Base-by-base conservation (phyloP, 768 basidiomycete genomes). In the Suillus decipiens region DNA sequence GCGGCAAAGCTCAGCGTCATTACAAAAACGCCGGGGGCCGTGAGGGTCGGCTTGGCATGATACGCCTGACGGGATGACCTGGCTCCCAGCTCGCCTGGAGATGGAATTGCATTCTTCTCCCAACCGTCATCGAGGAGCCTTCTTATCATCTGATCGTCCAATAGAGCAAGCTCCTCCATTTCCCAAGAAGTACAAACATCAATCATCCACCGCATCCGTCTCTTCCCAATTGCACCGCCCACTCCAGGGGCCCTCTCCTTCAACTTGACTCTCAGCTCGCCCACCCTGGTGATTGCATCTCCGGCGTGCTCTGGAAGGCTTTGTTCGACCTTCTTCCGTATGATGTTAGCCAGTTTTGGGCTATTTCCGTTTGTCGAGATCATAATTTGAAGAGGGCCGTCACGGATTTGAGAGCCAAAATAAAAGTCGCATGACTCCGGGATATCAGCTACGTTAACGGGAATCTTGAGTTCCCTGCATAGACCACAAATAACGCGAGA, bases 361-460 rank as follows among this genome's bases (percentile, higher is more conserved):
- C 94, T 92, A 69, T 92, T 88, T 37, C 97, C 97, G 64, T 93
- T 93, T 4, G 97, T 99, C 19, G 94, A 96, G 59, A 99, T 88
- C 91, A 99, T 90, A 66, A 99, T 87, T 76, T 97, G 95, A 28
- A 99, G 79, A 0, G 96, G 93, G 0, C 96, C 96, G 64, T 88
- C 84, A 36, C 93, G 89, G 64, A 98, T 87, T 74, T 94, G 92
- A 3, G 93, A 91, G 57, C 97, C 97, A 78, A 99, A 99, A 81
- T 96, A 99, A 72, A 99, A 99, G 77, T 99, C 96, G 81, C 97
- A 99, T 48, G 89, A 85, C 50, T 92, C 87, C 3, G 97, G 97
- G 64, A 98, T 90, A 78, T 99, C 96, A 43, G 97, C 97, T 64
- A 95, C 94, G 76, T 99, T 99, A 61, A 96, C 89, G 8, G 95